Evolutionary conservation across 2,329 filamentous ascomycete genomes (phyloP), one percentile per base, ranked within the genome.

Genomic region (Fusarium tricinctum): DNA sequence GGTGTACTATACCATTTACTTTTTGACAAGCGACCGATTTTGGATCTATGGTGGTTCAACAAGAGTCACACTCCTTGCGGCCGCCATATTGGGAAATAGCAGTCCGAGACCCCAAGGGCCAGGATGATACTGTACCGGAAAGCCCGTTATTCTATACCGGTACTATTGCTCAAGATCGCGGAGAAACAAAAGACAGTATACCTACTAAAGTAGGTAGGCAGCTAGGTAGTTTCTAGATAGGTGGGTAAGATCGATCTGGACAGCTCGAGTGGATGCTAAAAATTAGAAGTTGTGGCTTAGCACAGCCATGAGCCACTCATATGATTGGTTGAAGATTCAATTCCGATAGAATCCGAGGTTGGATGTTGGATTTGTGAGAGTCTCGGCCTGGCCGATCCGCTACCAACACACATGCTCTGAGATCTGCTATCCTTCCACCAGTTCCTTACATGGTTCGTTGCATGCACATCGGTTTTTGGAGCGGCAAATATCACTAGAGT

Each of bases 311-410:
- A 63, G 58, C 64, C 58, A 62, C 66, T 63, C 5, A 3, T 20
- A 13, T 68, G 53, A 73, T 73, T 73, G 71, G 71, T 12, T 57
- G 58, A 28, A 23, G 20, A 6, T 22, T 39, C 15, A 20, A 38
- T 14, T 53, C 66, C 68, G 68, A 64, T 35, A 55, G 46, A 54
- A 52, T 69, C 70, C 62, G 66, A 68, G 49, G 39, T 19, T 28
- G 28, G 4, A 13, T 30, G 28, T 30, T 30, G 28, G 28, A 30
- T 30, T 30, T 12, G 28, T 30, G 28, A 30, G 9, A 30, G 9
- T 30, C 28, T 73, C 71, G 71, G 71, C 49, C 67, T 66, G 63
- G 49, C 71, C 71, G 70, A 73, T 30, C 28, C 28, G 28, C 12
- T 30, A 30, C 30, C 14, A 33, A 15, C 58, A 64, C 53, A 38